Conservation (phyloP, 805 yeast genomes). For the Kodamaea kaohsiungensis region DNA sequence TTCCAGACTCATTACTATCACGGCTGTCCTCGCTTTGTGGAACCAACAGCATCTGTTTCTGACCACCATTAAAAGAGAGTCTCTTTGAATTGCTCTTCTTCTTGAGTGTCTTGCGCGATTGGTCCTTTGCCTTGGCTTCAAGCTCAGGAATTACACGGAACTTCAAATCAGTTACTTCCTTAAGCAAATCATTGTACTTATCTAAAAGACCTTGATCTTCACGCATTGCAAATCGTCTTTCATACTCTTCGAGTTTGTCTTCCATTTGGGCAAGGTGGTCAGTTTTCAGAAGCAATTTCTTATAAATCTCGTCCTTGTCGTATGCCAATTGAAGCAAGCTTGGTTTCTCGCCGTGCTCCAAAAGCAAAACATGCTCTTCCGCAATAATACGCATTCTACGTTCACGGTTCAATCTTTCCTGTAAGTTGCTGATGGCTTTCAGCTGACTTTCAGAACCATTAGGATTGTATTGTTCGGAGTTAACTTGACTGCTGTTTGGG, state of each 20-base stretch:
- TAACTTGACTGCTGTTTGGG: neutral
- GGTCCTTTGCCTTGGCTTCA: constrained; percentile 31
- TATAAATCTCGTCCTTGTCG: constrained; percentile 54
- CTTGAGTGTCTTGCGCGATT: neutral
- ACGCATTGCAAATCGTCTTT: constrained; percentile 1
- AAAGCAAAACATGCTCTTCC: constrained; percentile 64
- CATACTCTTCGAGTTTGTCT: constrained; percentile 45
- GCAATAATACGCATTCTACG: constrained; percentile 65
- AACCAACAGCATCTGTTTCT: constrained; percentile 6
- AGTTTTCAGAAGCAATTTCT: constrained; percentile 48
- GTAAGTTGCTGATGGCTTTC: constrained; percentile 48
- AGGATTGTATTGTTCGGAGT: neutral
- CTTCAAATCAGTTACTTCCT: constrained; percentile 44
- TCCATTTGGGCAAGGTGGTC: constrained; percentile 48
- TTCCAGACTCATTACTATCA: neutral
- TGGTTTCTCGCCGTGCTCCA: constrained; percentile 55
- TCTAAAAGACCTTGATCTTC: constrained; percentile 32
- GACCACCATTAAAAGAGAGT: neutral
- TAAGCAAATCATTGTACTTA: constrained; percentile 40
- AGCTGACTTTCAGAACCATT: constrained; percentile 25
- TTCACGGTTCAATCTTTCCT: constrained; percentile 62
- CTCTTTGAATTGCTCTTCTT: constrained; percentile 1
- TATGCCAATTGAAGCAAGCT: constrained; percentile 56
- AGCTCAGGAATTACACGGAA: constrained; percentile 47
- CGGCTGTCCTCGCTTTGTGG: neutral